A percentile compares a stretch with the other conserved stretches of the same genome.
These are phyloP conservation scores for Candida pseudoviswanathii DNA, from an alignment of 1,139 yeast species.

Conservation along the genomic window DNA sequence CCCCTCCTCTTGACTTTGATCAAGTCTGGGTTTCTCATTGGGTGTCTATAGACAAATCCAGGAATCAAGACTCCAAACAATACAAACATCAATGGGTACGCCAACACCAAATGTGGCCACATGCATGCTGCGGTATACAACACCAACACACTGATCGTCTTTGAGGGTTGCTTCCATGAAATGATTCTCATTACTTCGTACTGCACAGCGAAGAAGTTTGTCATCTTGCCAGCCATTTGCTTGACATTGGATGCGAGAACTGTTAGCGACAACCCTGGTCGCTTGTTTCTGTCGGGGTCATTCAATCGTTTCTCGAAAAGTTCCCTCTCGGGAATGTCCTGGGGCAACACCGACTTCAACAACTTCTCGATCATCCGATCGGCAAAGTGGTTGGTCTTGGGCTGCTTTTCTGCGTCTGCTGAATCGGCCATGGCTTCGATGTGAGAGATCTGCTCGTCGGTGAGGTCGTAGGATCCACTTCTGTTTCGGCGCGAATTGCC, in stretches of 20 bases:
- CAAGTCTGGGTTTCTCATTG: constrained; percentile 48
- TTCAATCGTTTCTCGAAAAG: constrained; percentile 43
- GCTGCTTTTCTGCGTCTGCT: constrained; percentile 22
- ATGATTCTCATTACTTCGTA: constrained; percentile 56
- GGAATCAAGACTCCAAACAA: constrained; percentile 67
- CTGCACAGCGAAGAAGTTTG: constrained; percentile 54
- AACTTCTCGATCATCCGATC: constrained; percentile 59
- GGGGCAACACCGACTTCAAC: constrained; percentile 49
- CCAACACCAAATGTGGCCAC: constrained; percentile 69
- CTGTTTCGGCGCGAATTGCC: constrained; percentile 2
- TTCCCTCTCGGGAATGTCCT: constrained; percentile 45
- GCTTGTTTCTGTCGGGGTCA: constrained; percentile 46
- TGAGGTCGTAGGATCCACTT: constrained; percentile 18
- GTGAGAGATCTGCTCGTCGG: constrained; percentile 22
- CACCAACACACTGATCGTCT: constrained; percentile 54
- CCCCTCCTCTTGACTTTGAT: constrained; percentile 55
- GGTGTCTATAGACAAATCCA: constrained; percentile 72
- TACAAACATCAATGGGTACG: constrained; percentile 62
- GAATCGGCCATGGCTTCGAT: constrained; percentile 25
- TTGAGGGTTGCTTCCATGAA: constrained; percentile 65
- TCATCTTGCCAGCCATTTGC: constrained; percentile 54
- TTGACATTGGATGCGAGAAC: constrained; percentile 53
- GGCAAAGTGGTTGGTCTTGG: constrained; percentile 46
- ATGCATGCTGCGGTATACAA: constrained; percentile 61
- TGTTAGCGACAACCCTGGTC: constrained; percentile 54